Percentiles rank a stretch among this genome's conserved stretches.
These are phyloP conservation scores for Russula earlei DNA, from an alignment of 768 basidiomycete species.

Conservation along the genomic window DNA sequence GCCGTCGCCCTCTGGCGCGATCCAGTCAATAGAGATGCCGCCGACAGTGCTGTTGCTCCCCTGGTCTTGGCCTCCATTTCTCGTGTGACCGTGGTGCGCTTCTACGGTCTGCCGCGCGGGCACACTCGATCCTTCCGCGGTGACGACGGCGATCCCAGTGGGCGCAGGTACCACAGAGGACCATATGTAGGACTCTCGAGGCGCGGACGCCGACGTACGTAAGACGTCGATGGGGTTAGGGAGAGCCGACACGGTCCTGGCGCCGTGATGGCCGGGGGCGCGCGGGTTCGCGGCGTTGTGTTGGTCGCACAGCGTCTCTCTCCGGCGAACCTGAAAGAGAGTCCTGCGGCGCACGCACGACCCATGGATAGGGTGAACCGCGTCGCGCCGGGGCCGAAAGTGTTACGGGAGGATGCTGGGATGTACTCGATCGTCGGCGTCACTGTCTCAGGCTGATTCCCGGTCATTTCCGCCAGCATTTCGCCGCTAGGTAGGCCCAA, in stretches of 20 bases:
- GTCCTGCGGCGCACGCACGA: too few species aligned
- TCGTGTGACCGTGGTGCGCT: not conserved
- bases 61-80: not conserved
- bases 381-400: not conserved
- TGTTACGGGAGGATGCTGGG: not conserved
- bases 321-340: not conserved
- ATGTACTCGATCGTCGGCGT: not conserved
- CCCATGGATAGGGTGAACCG: not conserved
- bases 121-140: not conserved
- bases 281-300: not conserved
- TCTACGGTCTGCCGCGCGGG: not conserved
- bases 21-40: conserved; percentile 13
- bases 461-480: not conserved
- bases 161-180: not conserved
- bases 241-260: not conserved
- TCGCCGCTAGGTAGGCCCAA: not conserved
- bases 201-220: not conserved
- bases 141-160: not conserved
- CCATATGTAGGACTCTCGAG: not conserved
- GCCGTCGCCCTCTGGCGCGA: not conserved
- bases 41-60: not conserved
- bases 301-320: not conserved
- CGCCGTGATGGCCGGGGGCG: not conserved
- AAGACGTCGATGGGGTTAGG: not conserved
- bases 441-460: not conserved